Base-by-base conservation (phyloP, 306 rosid species). In the Malus sieversii region DNA sequence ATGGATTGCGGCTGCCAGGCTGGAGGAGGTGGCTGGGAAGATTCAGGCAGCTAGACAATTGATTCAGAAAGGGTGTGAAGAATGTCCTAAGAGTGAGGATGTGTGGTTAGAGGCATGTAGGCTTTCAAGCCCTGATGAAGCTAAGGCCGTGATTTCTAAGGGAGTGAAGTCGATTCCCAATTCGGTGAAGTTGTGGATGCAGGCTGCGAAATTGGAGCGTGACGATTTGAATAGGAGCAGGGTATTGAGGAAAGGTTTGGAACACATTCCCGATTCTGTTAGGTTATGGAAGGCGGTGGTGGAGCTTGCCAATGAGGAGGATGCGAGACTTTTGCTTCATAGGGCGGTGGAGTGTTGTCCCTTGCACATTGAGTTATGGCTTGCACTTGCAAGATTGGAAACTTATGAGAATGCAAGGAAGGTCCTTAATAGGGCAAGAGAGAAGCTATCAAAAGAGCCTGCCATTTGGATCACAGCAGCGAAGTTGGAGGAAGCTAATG, bases 51-150 rank as follows among this genome's bases (percentile, higher is more conserved):
- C 98, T 0, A 86, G 96, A 83, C 93, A 85, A 16, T 80, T 93
- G 90, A 93, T 93, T 22, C 84, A 87, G 81, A 86, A 72, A 85
- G 98, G 97, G 38, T 93, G 98, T 74, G 98, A 93, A 72, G 96
- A 91, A 81, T 93, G 98, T 81, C 96, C 96, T 38, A 88, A 85
- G 82, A 93, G 84, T 65, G 97, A 93, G 81, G 98, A 93, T 71
- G 95, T 93, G 61, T 93, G 98, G 98, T 67, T 93, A 67, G 98
- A 93, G 88, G 98, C 96, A 10, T 89, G 97, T 85, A 82, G 98
- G 85, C 70, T 93, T 65, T 85, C 98, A 35, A 35, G 87, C 78
- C 97, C 98, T 0, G 96, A 89, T 12, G 98, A 91, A 63, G 98
- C 98, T 1, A 93, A 93, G 81, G 93, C 97, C 4, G 91, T 90